These are phyloP conservation scores for Phaffia australis DNA, from an alignment of 768 basidiomycete species.

Conservation along the genomic window DNA sequence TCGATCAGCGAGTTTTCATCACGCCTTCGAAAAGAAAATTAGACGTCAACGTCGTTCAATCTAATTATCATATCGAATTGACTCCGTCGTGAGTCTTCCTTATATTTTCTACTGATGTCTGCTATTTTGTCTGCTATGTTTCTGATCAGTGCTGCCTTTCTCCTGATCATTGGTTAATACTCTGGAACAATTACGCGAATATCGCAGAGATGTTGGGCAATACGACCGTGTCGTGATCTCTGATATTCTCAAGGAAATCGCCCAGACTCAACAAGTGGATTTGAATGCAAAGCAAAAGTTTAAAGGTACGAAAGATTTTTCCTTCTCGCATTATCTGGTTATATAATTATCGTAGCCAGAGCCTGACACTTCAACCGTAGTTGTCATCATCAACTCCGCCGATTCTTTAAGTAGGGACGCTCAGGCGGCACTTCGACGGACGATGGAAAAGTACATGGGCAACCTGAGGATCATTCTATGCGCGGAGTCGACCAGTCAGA, in stretches of 20 bases:
- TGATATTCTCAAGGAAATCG: constrained; percentile 94
- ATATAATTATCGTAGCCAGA: neutral
- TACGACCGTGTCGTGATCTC: constrained; percentile 93
- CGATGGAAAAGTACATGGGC: constrained; percentile 99
- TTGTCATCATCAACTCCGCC: constrained; percentile 97
- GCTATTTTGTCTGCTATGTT: neutral
- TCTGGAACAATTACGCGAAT: no score
- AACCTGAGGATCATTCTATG: constrained; percentile 95
- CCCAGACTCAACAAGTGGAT: constrained; percentile 97
- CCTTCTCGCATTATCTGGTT: neutral
- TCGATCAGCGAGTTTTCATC: constrained; percentile 90
- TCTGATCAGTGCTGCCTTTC: neutral
- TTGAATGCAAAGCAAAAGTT: constrained; percentile 88
- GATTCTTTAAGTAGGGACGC: constrained; percentile 91
- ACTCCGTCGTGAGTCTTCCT: constrained; percentile 66
- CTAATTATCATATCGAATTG: constrained; percentile 94
- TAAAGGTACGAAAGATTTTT: constrained; percentile 54
- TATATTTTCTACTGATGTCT: neutral
- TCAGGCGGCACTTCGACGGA: constrained; percentile 88
- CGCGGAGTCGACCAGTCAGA: constrained; percentile 84
- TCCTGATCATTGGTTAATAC: neutral
- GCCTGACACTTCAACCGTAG: constrained; percentile 40
- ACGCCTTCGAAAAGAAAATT: constrained; percentile 88
- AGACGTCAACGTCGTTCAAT: constrained; percentile 92
- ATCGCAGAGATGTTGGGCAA: constrained; percentile 77